Percentiles rank a stretch among this genome's conserved stretches.
These are phyloP conservation scores for Andrographis paniculata DNA, from an alignment of 305 asterid species.

Conservation along the genomic window DNA sequence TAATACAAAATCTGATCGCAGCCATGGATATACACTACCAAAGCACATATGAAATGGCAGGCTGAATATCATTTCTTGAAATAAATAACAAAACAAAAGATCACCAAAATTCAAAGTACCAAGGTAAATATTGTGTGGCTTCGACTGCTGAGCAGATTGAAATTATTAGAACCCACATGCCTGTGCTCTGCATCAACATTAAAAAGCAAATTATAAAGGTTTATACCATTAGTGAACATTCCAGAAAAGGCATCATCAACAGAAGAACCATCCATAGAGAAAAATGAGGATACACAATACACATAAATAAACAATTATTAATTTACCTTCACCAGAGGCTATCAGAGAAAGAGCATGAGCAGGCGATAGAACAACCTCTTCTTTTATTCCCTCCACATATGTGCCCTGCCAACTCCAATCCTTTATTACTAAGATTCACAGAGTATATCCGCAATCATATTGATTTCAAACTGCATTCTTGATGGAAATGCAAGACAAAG, in stretches of 20 bases:
- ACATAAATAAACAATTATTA: slow-evolving; percentile 10
- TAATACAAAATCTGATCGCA: slow-evolving; percentile 7
- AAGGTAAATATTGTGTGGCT: slow-evolving; percentile 87
- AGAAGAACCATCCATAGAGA: slow-evolving; percentile 9
- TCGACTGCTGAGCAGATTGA: slow-evolving; percentile 85
- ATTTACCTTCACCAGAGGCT: slow-evolving; percentile 84
- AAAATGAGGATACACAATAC: slow-evolving; percentile 8
- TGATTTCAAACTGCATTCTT: too few species aligned
- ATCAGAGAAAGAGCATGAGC: slow-evolving; percentile 88
- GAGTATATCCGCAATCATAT: too few species aligned
- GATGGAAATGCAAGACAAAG: too few species aligned
- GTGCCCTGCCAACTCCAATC: slow-evolving; percentile 44
- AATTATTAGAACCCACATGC: slow-evolving; percentile 81
- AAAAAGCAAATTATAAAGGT: slow-evolving; percentile 8
- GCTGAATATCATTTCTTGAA: slow-evolving; percentile 6
- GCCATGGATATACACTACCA: too few species aligned
- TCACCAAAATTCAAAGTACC: slow-evolving; percentile 36
- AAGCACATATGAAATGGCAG: too few species aligned
- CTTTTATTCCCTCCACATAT: slow-evolving; percentile 81
- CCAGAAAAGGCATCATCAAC: slow-evolving; percentile 2
- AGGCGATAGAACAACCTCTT: slow-evolving; percentile 83
- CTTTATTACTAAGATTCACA: slow-evolving; percentile 11
- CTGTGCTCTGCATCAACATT: slow-evolving; percentile 60
- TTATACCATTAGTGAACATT: slow-evolving; percentile 7
- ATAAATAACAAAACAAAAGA: slow-evolving; percentile 8